Base-by-base conservation (phyloP, 1,284 basidiomycete species). In the Cryptococcus sp. region DNA sequence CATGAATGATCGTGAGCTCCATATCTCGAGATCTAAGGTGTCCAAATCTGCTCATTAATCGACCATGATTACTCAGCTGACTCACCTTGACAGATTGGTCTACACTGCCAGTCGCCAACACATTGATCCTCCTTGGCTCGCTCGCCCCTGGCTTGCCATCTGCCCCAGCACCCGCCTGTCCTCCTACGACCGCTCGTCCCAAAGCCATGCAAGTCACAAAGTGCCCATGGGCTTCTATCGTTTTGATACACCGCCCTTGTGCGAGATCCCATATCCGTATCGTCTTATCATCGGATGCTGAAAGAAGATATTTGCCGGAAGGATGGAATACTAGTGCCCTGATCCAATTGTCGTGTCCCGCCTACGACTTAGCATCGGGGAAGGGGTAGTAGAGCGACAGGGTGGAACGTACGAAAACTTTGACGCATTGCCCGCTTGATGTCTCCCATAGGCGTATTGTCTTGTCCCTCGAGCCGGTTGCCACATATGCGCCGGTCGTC, bases 271-370 rank as follows among this genome's bases (percentile, higher is more conserved):
- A 94, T 14, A 91, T 78, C 9, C 87, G 82, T 62, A 93, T 82
- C 9, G 87, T 89, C 73, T 91, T 88, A 77, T 94, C 90, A 69
- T 94, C 90, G 5, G 86, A 86, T 2, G 85, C 87, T 2, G 87
- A 90, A 14, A 94, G 77, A 4, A 94, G 80, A 65, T 82, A 84
- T 69, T 91, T 91, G 34, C 90, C 90, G 6, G 81, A 81, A 0
- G 87, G 87, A 68, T 90, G 87, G 75, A 91, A 90, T 21, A 85
- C 82, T 37, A 91, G 76, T 1, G 83, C 84, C 48, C 86, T 81
- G 43, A 91, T 78, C 87, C 88, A 91, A 60, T 88, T 87, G 69
- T 88, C 85, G 61, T 90, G 87, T 2, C 84, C 85, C 35, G 78
- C 74, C 83, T 85, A 41, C 25, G 11, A 43, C 5, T 34, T 21